Base-by-base conservation (phyloP, 192 early-diverging fungal species). In the Coemansia furcata region DNA sequence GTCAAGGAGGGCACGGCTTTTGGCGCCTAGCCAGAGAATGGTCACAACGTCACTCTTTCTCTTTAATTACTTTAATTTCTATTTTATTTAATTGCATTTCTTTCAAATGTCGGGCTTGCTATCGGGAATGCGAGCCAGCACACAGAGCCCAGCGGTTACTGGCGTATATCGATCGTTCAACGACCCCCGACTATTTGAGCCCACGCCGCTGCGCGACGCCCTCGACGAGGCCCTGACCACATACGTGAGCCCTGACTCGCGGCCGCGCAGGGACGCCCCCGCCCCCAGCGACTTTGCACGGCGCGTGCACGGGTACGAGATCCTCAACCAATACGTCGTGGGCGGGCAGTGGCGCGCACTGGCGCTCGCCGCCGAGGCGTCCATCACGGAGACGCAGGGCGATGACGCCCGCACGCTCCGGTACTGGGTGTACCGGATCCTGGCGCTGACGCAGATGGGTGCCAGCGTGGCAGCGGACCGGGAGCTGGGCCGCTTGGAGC, bases 281-380 rank as follows among this genome's bases (percentile, higher is more conserved):
- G 4, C 37, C 2, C 44, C 39, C 2, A 29, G 26, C 33, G 71
- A 76, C 46, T 76, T 73, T 66, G 50, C 62, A 15, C 63, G 61
- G 2, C 67, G 47, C 0, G 29, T 52, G 59, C 68, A 71, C 30
- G 69, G 68, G 50, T 71, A 68, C 69, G 80, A 82, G 21, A 32
- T 47, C 3, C 72, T 82, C 42, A 82, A 77, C 68, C 80, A 82
- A 59, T 69, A 57, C 39, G 54, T 73, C 1, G 49, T 60, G 0
- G 66, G 80, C 65, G 67, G 55, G 15, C 80, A 77, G 30, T 82
- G 80, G 80, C 74, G 80, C 0, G 49, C 71, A 0, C 47, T 82
- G 39, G 80, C 80, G 0, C 46, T 82, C 33, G 80, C 80, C 0
- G 19, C 74, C 3, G 60, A 55, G 30, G 65, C 80, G 17, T 61